These are phyloP conservation scores for Plasmodium coatneyi DNA, from an alignment of 169 alveolate species.

Conservation along the genomic window DNA sequence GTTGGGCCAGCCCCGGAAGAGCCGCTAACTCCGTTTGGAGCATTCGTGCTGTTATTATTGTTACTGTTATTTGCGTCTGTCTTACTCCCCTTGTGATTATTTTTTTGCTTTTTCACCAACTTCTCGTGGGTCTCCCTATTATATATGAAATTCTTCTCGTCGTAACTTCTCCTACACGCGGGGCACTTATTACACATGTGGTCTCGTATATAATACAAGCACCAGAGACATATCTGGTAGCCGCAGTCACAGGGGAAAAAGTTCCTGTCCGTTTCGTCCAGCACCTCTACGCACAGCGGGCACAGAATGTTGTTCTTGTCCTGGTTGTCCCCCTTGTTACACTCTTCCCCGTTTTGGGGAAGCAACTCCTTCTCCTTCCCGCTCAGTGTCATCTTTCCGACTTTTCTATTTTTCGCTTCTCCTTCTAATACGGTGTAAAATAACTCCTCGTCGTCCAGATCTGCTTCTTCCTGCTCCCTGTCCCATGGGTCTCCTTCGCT, in stretches of 20 bases:
- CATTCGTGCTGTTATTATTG: background rate
- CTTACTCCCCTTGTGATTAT: conserved; percentile 25
- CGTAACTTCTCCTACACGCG: conserved; percentile 92
- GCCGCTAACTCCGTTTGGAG: background rate
- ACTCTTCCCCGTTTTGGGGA: background rate
- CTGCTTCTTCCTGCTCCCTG: conserved; percentile 3
- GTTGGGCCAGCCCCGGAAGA: background rate
- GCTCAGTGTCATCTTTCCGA: background rate
- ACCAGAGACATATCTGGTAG: conserved; percentile 93
- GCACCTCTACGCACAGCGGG: conserved; percentile 92
- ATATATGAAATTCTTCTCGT: conserved; percentile 86
- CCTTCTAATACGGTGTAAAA: conserved; percentile 5
- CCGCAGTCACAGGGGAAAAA: conserved; percentile 93
- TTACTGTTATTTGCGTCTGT: background rate
- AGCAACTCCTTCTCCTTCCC: conserved; percentile 9
- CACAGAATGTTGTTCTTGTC: conserved; percentile 77
- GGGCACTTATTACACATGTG: conserved; percentile 93
- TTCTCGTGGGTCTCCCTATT: conserved; percentile 73
- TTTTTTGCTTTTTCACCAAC: conserved; percentile 37
- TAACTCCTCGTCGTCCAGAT: background rate
- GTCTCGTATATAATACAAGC: conserved; percentile 90
- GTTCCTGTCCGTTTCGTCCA: conserved; percentile 92
- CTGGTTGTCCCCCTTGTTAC: conserved; percentile 5
- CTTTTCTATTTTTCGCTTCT: conserved; percentile 23
- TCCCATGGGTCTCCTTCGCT: conserved; percentile 24